These are phyloP conservation scores for Annulohypoxylon stygium DNA, from an alignment of 495 filamentous ascomycete genomes.

Conservation along the genomic window DNA sequence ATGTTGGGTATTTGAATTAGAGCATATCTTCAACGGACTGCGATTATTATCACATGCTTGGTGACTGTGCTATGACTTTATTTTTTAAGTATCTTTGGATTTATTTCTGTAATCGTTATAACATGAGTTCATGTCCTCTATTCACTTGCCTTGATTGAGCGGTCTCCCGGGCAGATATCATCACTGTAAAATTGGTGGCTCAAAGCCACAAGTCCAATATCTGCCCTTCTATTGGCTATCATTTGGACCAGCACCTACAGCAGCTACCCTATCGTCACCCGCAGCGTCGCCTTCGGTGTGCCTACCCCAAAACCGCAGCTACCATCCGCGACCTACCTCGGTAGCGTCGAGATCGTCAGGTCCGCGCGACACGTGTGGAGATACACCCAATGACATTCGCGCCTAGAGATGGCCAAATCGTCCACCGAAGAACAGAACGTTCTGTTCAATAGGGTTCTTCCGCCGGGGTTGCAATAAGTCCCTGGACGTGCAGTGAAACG, in stretches of 20 bases:
- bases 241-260: background rate
- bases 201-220: background rate
- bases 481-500: conserved; percentile 19
- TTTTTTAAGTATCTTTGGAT: background rate
- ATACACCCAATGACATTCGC: conserved; percentile 20
- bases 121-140: background rate
- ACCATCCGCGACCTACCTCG: background rate
- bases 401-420: conserved; percentile 15
- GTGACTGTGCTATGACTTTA: background rate
- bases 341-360: conserved; percentile 3
- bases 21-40: background rate
- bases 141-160: background rate
- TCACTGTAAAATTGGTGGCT: background rate
- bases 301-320: conserved; percentile 4
- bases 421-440: conserved; percentile 20
- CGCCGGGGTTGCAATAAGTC: conserved; percentile 6
- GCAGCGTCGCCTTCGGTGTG: background rate
- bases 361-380: conserved; percentile 33
- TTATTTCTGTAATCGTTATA: background rate
- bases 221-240: background rate
- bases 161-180: background rate
- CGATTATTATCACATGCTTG: background rate
- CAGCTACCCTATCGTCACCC: background rate
- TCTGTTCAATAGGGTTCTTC: conserved; percentile 12
- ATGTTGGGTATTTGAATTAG: conserved; percentile 1